These are phyloP conservation scores for Trichosporon inkin DNA, from an alignment of 1,284 basidiomycete genomes.

Conservation along the genomic window DNA sequence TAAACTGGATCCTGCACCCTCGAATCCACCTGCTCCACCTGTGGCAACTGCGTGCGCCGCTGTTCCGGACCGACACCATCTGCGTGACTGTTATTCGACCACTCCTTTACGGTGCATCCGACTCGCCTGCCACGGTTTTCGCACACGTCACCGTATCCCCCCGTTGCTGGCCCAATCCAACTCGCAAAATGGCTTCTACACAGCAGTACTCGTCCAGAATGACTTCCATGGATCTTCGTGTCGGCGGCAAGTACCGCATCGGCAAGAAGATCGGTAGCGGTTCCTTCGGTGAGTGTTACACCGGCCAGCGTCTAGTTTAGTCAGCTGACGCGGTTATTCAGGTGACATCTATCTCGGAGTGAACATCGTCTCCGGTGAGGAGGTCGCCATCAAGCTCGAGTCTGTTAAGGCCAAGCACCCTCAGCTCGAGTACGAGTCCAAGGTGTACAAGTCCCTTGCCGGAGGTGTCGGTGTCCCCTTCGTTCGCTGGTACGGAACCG, in stretches of 20 bases:
- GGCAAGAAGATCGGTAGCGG: conserved; percentile 99
- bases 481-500: conserved; percentile 97
- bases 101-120: conserved; percentile 8
- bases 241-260: conserved; percentile 97
- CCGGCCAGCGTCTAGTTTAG: not conserved
- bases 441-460: conserved; percentile 94
- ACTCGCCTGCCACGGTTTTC: not conserved
- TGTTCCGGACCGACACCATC: not conserved
- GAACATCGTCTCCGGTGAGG: conserved; percentile 99
- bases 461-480: conserved; percentile 98
- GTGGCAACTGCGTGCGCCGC: not conserved
- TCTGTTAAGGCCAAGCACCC: conserved; percentile 99
- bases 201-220: conserved; percentile 32
- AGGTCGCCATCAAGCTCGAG: conserved; percentile 99
- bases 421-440: conserved; percentile 98
- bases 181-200: not conserved
- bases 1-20: not conserved
- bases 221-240: conserved; percentile 76
- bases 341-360: conserved; percentile 99
- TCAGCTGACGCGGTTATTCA: conserved; percentile 43
- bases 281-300: conserved; percentile 73
- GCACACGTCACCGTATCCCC: not conserved
- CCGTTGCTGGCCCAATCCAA: not conserved
- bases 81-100: conserved; percentile 1
- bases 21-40: not conserved